These are phyloP conservation scores for Nicotiana undulata DNA, from an alignment of 257 asterid species.

Conservation along the genomic window DNA sequence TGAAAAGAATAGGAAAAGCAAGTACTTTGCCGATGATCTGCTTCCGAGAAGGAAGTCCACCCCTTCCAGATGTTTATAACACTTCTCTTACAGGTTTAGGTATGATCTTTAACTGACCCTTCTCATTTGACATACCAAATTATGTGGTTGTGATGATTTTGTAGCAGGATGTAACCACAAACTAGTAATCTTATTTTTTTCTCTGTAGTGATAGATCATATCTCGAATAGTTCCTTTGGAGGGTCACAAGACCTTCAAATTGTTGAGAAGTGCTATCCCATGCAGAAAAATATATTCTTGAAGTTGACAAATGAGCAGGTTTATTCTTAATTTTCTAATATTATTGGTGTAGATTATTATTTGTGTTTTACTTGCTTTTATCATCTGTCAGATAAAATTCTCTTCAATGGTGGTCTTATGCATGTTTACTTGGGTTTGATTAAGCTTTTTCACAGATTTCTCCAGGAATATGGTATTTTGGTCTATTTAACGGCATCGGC, in stretches of 20 bases:
- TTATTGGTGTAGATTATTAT: background rate
- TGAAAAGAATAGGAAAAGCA: slow-evolving; percentile 27
- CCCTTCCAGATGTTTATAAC: slow-evolving; percentile 81
- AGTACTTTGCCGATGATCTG: slow-evolving; percentile 71
- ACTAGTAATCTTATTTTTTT: slow-evolving; percentile 9
- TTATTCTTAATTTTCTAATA: slow-evolving; percentile 9
- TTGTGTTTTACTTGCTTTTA: background rate
- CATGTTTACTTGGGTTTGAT: background rate
- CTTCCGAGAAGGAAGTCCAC: slow-evolving; percentile 92
- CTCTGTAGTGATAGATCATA: slow-evolving; percentile 45
- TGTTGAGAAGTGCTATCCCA: slow-evolving; percentile 75
- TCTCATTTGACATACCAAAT: background rate
- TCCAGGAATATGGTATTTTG: slow-evolving; percentile 89
- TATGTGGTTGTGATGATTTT: background rate
- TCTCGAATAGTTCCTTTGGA: slow-evolving; percentile 56
- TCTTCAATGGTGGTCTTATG: background rate
- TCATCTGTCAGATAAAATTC: background rate
- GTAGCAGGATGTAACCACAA: background rate
- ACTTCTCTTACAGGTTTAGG: slow-evolving; percentile 65
- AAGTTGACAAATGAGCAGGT: slow-evolving; percentile 84
- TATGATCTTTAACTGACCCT: slow-evolving; percentile 13
- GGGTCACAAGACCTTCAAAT: slow-evolving; percentile 53
- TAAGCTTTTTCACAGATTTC: slow-evolving; percentile 50
- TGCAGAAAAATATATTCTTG: slow-evolving; percentile 69
- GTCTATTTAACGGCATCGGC: slow-evolving; percentile 89